Evolutionary conservation across 2,329 filamentous ascomycete genomes (phyloP).

Genomic region (Sclerotinia glacialis): DNA sequence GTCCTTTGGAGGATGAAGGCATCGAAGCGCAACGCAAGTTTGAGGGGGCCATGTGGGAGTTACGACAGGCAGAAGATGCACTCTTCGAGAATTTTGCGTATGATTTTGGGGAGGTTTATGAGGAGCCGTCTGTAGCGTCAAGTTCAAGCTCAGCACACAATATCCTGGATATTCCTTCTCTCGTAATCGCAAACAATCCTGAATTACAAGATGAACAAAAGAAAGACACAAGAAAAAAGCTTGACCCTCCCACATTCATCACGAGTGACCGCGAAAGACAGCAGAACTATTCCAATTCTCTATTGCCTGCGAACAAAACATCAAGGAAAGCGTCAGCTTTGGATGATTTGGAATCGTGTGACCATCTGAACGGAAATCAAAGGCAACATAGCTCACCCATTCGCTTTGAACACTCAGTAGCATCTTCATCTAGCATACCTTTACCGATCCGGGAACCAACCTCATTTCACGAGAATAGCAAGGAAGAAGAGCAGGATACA

Average conservation of each 20-base stretch:
- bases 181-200: background rate
- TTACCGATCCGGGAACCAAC: too few relatives aligned
- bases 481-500: background rate
- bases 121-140: constrained; percentile 17
- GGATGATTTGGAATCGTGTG: background rate
- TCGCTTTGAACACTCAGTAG: background rate
- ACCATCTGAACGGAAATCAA: background rate
- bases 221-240: background rate
- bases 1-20: constrained; percentile 31
- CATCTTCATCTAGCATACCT: background rate
- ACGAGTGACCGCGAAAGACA: background rate
- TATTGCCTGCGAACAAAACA: fast-evolving
- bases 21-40: constrained; percentile 28
- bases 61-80: constrained; percentile 27
- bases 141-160: constrained; percentile 1
- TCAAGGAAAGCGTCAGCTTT: background rate
- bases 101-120: constrained; percentile 26
- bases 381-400: background rate
- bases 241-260: background rate
- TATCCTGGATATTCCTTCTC: background rate
- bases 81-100: constrained; percentile 24
- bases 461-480: background rate
- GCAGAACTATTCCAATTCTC: background rate
- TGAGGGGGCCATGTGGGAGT: constrained; percentile 30
- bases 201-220: background rate